Percentiles rank a stretch among this genome's conserved stretches.
Conservation (phyloP, 2,329 filamentous ascomycete species). For the Colletotrichum sp. region DNA sequence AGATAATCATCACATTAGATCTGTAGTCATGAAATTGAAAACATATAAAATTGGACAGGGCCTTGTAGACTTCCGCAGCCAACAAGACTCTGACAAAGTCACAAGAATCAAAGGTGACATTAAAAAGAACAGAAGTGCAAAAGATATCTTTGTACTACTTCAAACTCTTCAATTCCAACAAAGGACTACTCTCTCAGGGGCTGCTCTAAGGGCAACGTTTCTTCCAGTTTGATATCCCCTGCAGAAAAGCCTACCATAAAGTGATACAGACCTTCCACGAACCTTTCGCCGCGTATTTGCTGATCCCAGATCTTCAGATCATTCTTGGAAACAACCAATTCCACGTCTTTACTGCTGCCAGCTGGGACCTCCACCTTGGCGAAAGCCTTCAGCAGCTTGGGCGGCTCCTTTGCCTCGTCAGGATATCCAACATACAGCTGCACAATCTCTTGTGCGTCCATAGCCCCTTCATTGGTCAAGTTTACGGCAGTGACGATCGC, state of each 20-base stretch:
- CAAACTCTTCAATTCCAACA: background rate
- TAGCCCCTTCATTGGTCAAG: background rate
- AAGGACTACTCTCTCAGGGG: background rate
- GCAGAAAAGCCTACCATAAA: background rate
- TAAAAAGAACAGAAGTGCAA: background rate
- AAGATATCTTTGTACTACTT: background rate
- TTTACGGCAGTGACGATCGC: background rate
- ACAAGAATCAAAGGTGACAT: background rate
- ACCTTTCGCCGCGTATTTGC: background rate
- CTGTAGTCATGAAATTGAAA: background rate
- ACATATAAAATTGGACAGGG: accelerated
- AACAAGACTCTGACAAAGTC: background rate
- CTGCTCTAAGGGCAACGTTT: background rate
- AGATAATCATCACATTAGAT: background rate
- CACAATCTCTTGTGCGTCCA: background rate
- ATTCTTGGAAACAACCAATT: background rate
- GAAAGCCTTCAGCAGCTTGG: background rate
- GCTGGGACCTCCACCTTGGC: background rate
- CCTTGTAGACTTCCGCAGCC: background rate
- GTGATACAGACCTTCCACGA: background rate
- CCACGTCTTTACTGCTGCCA: background rate
- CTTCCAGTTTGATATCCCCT: background rate
- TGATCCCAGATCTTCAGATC: background rate
- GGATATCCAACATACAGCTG: slow-evolving; percentile 1
- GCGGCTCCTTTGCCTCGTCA: background rate